Conservation (phyloP, 495 filamentous ascomycete species). For the Cercophora newfieldiana region DNA sequence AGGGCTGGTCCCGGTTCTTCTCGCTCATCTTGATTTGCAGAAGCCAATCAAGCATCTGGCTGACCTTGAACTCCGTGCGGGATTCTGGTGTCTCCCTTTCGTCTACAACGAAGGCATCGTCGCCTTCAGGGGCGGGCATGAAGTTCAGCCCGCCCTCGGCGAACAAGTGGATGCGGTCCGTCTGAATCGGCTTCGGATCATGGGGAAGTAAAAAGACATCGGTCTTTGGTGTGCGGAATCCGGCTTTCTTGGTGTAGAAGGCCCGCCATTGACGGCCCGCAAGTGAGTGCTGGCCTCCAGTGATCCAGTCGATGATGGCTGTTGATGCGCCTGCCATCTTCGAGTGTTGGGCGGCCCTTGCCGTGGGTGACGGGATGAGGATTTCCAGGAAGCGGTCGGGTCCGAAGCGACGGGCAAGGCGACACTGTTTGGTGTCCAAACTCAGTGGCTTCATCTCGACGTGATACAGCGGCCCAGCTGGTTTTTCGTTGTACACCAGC, state of each 20-base stretch:
- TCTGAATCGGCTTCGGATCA: constrained; percentile 31
- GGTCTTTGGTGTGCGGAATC: constrained; percentile 38
- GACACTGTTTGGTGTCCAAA: constrained; percentile 43
- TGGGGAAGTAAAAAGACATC: constrained; percentile 39
- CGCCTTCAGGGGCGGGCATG: background rate
- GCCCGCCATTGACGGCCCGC: constrained; percentile 47
- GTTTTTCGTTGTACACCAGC: constrained; percentile 34
- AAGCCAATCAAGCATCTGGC: constrained; percentile 46
- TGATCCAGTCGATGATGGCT: constrained; percentile 44
- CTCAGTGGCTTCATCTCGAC: constrained; percentile 42
- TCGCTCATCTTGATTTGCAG: constrained; percentile 41
- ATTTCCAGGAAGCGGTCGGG: constrained; percentile 50
- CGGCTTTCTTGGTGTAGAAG: constrained; percentile 44
- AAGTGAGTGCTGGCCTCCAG: constrained; percentile 35
- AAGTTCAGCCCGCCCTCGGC: constrained; percentile 45
- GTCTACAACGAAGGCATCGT: constrained; percentile 7
- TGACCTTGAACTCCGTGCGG: constrained; percentile 31
- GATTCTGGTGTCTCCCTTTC: constrained; percentile 22
- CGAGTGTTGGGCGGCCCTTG: constrained; percentile 9
- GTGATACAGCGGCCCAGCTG: constrained; percentile 36
- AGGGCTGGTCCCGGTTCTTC: constrained; percentile 39
- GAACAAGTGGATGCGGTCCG: constrained; percentile 47
- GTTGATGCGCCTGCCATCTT: constrained; percentile 32
- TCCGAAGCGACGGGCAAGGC: constrained; percentile 49
- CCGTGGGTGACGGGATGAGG: constrained; percentile 36